Evolutionary conservation across 140 eudicot species (phyloP).

Genomic region (Ambrosia hybrid): DNA sequence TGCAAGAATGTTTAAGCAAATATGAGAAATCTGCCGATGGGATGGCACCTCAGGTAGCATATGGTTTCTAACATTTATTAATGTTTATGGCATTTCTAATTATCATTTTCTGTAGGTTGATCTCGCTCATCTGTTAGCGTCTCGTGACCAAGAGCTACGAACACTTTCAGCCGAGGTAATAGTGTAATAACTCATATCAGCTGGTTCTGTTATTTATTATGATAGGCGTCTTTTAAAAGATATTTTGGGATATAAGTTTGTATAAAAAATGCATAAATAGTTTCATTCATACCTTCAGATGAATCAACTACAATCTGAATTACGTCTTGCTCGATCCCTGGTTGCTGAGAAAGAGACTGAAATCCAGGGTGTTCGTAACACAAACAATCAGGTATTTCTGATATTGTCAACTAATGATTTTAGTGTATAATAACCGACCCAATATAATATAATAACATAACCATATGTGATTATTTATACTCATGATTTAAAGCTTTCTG

Average conservation of each 20-base stretch:
- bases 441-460: too few species aligned
- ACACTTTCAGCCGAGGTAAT: too few species aligned
- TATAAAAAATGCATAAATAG: neutral
- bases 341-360: constrained; percentile 92
- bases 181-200: neutral
- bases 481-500: constrained; percentile 11
- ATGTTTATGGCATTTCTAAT: too few species aligned
- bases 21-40: too few species aligned
- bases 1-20: constrained; percentile 93
- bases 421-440: neutral
- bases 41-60: too few species aligned
- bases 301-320: constrained; percentile 92
- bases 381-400: constrained; percentile 72
- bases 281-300: constrained; percentile 44
- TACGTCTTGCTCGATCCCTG: constrained; percentile 88
- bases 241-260: neutral
- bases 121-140: constrained; percentile 81
- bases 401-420: neutral
- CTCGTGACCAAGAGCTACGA: constrained; percentile 45
- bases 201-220: neutral
- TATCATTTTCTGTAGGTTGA: too few species aligned
- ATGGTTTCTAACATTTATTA: too few species aligned
- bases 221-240: neutral
- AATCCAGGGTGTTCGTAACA: constrained; percentile 64
- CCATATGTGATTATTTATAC: too few species aligned